Evolutionary conservation across 1,284 basidiomycete genomes (phyloP), one percentile per base, ranked within the genome.

Genomic region (Boletellus deceptivus): DNA sequence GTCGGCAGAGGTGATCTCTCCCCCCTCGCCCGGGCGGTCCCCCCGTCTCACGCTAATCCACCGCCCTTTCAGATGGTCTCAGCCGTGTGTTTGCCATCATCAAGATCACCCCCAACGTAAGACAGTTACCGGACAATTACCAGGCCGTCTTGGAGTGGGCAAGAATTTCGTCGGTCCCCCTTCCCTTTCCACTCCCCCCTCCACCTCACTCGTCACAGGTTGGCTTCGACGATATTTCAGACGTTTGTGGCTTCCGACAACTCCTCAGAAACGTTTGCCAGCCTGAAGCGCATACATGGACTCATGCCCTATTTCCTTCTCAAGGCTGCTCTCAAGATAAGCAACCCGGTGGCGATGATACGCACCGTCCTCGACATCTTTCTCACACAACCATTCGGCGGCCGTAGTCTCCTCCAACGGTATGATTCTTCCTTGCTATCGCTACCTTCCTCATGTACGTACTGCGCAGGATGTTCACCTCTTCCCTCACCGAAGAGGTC

Each of bases 281-380:
- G 84, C 55, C 73, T 99, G 56, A 99, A 98, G 73, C 83, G 95
- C 38, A 83, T 98, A 49, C 97, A 99, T 66, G 92, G 92, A 1
- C 75, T 98, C 52, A 98, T 99, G 93, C 96, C 96, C 3, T 99
- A 99, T 72, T 93, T 98, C 65, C 85, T 98, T 75, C 82, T 99
- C 54, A 96, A 94, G 68, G 82, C 91, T 6, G 89, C 94, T 17
- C 74, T 99, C 55, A 89, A 84, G 68, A 91, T 99, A 58, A 96
- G 91, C 50, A 99, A 98, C 69, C 96, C 96, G 1, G 88, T 99
- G 58, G 83, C 85, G 14, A 99, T 99, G 96, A 94, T 99, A 60
- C 82, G 96, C 57, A 82, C 74, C 50, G 79, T 98, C 3, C 77
- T 99, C 49, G 97, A 99, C 63, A 80, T 99, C 35, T 99, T 99